Base-by-base conservation (phyloP, 441 rosid species). In the Viola pubescens region DNA sequence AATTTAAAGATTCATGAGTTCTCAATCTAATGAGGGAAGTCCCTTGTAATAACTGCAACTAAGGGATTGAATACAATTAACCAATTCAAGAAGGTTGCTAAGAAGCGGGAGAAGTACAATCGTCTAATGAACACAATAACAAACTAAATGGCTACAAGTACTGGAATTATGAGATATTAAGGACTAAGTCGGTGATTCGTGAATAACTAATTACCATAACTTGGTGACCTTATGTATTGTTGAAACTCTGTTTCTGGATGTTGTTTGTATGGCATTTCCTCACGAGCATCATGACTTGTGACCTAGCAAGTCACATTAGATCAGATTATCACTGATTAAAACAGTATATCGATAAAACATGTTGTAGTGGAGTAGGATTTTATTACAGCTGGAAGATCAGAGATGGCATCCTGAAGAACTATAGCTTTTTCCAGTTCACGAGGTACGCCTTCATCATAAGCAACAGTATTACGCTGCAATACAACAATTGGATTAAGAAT, bases 331-430 rank as follows among this genome's bases (percentile, higher is more conserved):
- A 34, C 49, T 58, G 58, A 61, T 58, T 43, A 62, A 26, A 50
- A 70, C 14, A 48, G 60, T 66, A 62, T 26, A 26, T 26, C 34
- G 40, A 58, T 12, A 5, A 53, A 53, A 47, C 44, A 52, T 55
- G 70, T 63, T 59, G 54, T 26, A 26, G 34, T 26, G 3, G 34
- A 2, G 34, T 26, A 26, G 60, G 46, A 71, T 45, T 86, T 85
- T 95, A 68, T 47, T 87, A 87, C 98, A 56, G 64, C 73, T 58
- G 98, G 95, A 72, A 91, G 96, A 87, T 91, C 98, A 50, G 89
- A 88, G 61, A 91, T 82, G 51, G 95, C 95, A 79, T 88, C 95
- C 56, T 70, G 72, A 71, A 91, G 94, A 71, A 91, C 79, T 62
- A 81, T 69, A 38, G 94, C 89, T 64, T 77, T 78, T 52, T 85